phyloP scores from a whole-genome alignment of 2,329 filamentous ascomycete species.

The Lachnellula hyalina region DNA sequence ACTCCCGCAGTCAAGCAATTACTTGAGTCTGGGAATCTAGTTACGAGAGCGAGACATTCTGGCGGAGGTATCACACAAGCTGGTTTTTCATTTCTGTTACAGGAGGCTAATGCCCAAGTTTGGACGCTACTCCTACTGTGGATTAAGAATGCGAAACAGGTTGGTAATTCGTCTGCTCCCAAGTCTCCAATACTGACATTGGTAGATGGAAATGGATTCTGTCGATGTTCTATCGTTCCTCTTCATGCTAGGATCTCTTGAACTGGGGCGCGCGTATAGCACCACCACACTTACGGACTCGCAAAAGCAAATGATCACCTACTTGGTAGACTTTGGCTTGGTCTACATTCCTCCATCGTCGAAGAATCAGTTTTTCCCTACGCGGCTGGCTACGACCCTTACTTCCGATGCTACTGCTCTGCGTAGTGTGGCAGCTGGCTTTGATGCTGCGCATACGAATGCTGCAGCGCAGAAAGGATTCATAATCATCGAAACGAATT shows the following conservation, averaged over 20 bases:
- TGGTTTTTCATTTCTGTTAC: conserved; percentile 89
- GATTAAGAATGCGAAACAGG: conserved; percentile 72
- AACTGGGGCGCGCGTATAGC: conserved; percentile 87
- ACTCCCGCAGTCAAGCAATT: conserved; percentile 80
- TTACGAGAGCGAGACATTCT: conserved; percentile 49
- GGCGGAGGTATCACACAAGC: conserved; percentile 78
- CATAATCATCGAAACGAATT: conserved; percentile 97
- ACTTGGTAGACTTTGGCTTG: conserved; percentile 87
- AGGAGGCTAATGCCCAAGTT: conserved; percentile 93
- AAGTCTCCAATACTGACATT: conserved; percentile 11
- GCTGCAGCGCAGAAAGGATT: conserved; percentile 59
- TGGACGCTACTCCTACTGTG: conserved; percentile 94
- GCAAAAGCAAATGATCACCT: conserved; percentile 82
- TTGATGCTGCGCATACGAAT: conserved; percentile 58
- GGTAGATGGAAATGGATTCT: conserved; percentile 63
- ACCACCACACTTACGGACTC: conserved; percentile 76
- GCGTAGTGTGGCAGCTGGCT: conserved; percentile 62
- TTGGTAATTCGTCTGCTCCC: conserved; percentile 23
- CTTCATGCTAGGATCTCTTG: conserved; percentile 89
- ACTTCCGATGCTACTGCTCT: conserved; percentile 69
- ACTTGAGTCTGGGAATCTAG: conserved; percentile 73
- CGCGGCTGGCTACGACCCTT: conserved; percentile 86
- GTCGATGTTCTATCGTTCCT: conserved; percentile 95
- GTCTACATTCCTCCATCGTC: conserved; percentile 65
- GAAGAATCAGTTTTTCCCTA: conserved; percentile 73